phyloP scores from a whole-genome alignment of 495 filamentous ascomycete species.

The Xylaria venustula region DNA sequence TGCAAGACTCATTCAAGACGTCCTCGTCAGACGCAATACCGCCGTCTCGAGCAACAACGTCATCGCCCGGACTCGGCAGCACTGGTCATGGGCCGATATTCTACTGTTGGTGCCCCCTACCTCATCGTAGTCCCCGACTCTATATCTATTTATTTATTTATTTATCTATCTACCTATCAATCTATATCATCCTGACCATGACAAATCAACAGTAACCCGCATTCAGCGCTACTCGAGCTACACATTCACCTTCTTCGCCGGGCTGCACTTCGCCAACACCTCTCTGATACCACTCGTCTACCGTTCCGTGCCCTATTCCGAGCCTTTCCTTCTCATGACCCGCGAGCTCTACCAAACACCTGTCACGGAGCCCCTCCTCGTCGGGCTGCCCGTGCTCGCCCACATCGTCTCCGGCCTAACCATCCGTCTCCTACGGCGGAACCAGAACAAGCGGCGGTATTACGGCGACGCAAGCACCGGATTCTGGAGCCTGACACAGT shows the following conservation, averaged over 20 bases:
- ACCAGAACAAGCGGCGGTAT: slow-evolving; percentile 66
- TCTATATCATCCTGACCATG: not conserved
- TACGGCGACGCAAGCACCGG: slow-evolving; percentile 45
- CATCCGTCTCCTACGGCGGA: slow-evolving; percentile 70
- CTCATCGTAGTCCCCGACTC: no score
- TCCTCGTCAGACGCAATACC: slow-evolving; percentile 28
- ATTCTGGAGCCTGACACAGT: slow-evolving; percentile 38
- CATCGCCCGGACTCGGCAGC: slow-evolving; percentile 56
- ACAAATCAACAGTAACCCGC: slow-evolving; percentile 60
- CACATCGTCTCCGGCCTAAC: slow-evolving; percentile 67
- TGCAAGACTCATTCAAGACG: slow-evolving; percentile 38
- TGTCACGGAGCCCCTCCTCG: slow-evolving; percentile 61
- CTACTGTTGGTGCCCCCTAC: slow-evolving; percentile 51
- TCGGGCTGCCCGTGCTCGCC: slow-evolving; percentile 55
- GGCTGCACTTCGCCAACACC: slow-evolving; percentile 78
- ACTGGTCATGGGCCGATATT: slow-evolving; percentile 54
- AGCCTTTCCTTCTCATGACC: slow-evolving; percentile 67
- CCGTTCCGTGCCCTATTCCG: slow-evolving; percentile 50
- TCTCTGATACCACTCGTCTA: slow-evolving; percentile 67
- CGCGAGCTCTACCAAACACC: slow-evolving; percentile 78
- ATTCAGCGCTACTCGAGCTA: slow-evolving; percentile 87
- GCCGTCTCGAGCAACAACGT: slow-evolving; percentile 17
- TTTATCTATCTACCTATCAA: not conserved
- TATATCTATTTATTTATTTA: no score
- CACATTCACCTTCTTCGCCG: slow-evolving; percentile 74